These are phyloP conservation scores for Raffaelea albimanens DNA, from an alignment of 2,329 filamentous ascomycete species.

Conservation along the genomic window DNA sequence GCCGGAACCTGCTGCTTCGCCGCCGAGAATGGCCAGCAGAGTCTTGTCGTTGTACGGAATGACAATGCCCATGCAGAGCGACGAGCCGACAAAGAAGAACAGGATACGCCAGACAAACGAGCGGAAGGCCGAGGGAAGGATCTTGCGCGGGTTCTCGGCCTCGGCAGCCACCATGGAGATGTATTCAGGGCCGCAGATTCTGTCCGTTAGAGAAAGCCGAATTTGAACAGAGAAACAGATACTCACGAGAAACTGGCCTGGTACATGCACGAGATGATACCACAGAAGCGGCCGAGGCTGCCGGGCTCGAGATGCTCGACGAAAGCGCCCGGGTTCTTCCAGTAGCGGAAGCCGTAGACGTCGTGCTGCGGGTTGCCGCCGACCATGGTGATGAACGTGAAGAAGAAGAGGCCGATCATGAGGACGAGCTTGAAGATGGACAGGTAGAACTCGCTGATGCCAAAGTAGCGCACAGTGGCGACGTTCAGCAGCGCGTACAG, in stretches of 20 bases:
- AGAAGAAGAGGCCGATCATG: conserved; percentile 21
- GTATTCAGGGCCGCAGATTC: conserved; percentile 53
- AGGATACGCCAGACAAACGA: conserved; percentile 58
- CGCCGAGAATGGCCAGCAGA: conserved; percentile 40
- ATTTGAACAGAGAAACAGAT: conserved; percentile 42
- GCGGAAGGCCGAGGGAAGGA: conserved; percentile 55
- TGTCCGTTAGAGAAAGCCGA: conserved; percentile 30
- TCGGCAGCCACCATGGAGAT: conserved; percentile 42
- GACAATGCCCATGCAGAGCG: conserved; percentile 52
- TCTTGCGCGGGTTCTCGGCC: conserved; percentile 45
- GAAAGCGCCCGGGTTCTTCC: conserved; percentile 43
- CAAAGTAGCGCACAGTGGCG: conserved; percentile 31
- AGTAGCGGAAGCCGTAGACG: conserved; percentile 24
- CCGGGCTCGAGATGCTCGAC: conserved; percentile 41
- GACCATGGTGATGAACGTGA: conserved; percentile 33
- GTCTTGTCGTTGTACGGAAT: conserved; percentile 50
- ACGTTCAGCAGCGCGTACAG: conserved; percentile 25
- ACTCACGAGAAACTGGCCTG: conserved; percentile 43
- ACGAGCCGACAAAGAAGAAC: conserved; percentile 57
- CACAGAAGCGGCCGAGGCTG: conserved; percentile 48
- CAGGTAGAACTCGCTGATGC: conserved; percentile 35
- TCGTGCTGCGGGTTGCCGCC: conserved; percentile 32
- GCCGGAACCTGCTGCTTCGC: conserved; percentile 37
- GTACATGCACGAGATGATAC: conserved; percentile 54
- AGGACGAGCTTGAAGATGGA: conserved; percentile 29